A percentile compares a stretch with the other conserved stretches of the same genome.
phyloP scores from a whole-genome alignment of 2,329 filamentous ascomycete species.

The Zopfia rhizophila region DNA sequence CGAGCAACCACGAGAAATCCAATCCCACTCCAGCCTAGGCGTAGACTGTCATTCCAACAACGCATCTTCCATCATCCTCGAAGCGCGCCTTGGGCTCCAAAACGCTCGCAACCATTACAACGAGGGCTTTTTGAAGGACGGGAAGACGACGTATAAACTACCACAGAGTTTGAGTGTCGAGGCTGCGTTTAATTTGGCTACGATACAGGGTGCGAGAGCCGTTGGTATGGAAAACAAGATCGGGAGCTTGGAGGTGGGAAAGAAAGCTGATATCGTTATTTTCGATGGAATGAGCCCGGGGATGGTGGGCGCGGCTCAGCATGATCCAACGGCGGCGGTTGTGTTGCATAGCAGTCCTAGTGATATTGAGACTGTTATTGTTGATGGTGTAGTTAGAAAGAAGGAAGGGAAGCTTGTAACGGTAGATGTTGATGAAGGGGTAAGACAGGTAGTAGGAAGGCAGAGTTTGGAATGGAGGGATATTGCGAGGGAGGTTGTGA shows the following conservation, averaged over 20 bases:
- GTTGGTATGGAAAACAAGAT: conserved; percentile 55
- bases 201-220: conserved; percentile 58
- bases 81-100: conserved; percentile 66
- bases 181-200: conserved; percentile 62
- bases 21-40: conserved; percentile 60
- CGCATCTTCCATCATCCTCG: conserved; percentile 55
- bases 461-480: conserved; percentile 41
- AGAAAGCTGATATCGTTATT: conserved; percentile 61
- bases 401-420: conserved; percentile 39
- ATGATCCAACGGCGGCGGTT: conserved; percentile 57
- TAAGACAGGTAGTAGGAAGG: conserved; percentile 20
- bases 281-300: conserved; percentile 56
- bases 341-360: conserved; percentile 53
- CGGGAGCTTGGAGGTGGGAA: conserved; percentile 59
- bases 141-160: conserved; percentile 57
- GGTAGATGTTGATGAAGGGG: conserved; percentile 34
- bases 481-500: conserved; percentile 41
- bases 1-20: no score
- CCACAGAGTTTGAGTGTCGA: conserved; percentile 57
- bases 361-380: conserved; percentile 58
- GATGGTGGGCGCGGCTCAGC: conserved; percentile 55
- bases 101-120: conserved; percentile 55
- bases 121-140: conserved; percentile 53
- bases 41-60: conserved; percentile 67
- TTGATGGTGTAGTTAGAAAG: conserved; percentile 57